A percentile compares a stretch with the other conserved stretches of the same genome.
Conservation (phyloP, 441 rosid genomes). For the Croton laevigatus region DNA sequence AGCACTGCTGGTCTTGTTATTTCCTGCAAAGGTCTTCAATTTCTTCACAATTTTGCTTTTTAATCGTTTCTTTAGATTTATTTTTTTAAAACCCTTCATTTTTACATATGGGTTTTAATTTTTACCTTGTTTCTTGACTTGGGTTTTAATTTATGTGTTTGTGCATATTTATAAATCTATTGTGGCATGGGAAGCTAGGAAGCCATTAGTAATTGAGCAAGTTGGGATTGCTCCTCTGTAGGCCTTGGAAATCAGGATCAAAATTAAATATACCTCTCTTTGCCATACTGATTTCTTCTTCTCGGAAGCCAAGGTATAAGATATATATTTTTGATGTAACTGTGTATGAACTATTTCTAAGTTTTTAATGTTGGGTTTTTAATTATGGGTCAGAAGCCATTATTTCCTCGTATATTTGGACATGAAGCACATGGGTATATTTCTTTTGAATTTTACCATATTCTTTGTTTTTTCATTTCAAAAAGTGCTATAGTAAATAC, state of each 20-base stretch:
- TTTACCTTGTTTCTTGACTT: neutral
- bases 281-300: slow-evolving; percentile 38
- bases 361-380: neutral
- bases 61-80: neutral
- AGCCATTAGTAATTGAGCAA: slow-evolving; percentile 35
- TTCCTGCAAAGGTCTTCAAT: slow-evolving; percentile 20
- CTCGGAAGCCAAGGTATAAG: slow-evolving; percentile 31
- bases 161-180: slow-evolving; percentile 22
- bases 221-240: slow-evolving; percentile 38
- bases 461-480: neutral
- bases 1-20: slow-evolving; percentile 23
- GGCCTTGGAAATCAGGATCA: slow-evolving; percentile 33
- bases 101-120: neutral
- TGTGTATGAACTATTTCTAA: no score
- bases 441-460: neutral
- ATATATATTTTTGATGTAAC: no score
- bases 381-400: slow-evolving; percentile 24
- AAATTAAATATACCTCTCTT: slow-evolving; percentile 34
- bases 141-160: neutral
- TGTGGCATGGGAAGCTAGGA: slow-evolving; percentile 37
- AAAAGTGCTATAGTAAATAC: neutral
- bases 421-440: slow-evolving; percentile 34
- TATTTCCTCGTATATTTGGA: slow-evolving; percentile 39
- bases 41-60: neutral
- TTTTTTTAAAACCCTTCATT: neutral